These are phyloP conservation scores for Hawksworthiomyces lignivorus DNA, from an alignment of 2,329 filamentous ascomycete genomes.

Conservation along the genomic window DNA sequence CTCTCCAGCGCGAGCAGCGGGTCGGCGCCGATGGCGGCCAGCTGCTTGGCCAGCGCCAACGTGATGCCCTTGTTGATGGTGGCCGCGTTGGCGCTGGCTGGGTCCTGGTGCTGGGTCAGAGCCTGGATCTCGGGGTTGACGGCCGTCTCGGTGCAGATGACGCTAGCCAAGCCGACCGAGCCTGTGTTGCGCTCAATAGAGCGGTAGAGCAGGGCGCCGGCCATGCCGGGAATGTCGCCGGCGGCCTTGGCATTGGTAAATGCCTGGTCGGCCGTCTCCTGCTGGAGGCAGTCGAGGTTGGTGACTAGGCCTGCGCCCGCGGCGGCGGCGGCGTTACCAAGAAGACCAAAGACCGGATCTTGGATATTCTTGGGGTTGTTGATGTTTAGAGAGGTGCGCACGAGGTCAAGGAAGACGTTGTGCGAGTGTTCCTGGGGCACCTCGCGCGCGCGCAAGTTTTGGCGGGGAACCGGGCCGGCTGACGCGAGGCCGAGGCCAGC, in stretches of 20 bases:
- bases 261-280: constrained; percentile 50
- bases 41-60: constrained; percentile 50
- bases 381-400: constrained; percentile 29
- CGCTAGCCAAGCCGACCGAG: constrained; percentile 48
- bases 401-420: constrained; percentile 32
- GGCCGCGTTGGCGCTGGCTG: constrained; percentile 48
- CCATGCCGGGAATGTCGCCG: constrained; percentile 43
- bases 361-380: constrained; percentile 42
- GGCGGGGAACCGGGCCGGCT: constrained; percentile 8
- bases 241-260: constrained; percentile 54
- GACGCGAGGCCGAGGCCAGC: constrained; percentile 12
- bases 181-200: constrained; percentile 55
- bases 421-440: constrained; percentile 47
- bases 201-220: constrained; percentile 44
- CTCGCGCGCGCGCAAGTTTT: constrained; percentile 33
- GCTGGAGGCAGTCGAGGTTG: constrained; percentile 51
- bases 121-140: constrained; percentile 58
- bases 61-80: constrained; percentile 52
- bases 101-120: constrained; percentile 59
- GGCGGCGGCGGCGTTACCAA: constrained; percentile 36
- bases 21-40: constrained; percentile 54
- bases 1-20: constrained; percentile 51
- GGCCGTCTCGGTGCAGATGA: constrained; percentile 47
- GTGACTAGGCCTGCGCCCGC: constrained; percentile 22
- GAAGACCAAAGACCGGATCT: constrained; percentile 41